A percentile compares a stretch with the other conserved stretches of the same genome.
Conservation (phyloP, 2,329 filamentous ascomycete genomes). For the Penicillium corylophilum region DNA sequence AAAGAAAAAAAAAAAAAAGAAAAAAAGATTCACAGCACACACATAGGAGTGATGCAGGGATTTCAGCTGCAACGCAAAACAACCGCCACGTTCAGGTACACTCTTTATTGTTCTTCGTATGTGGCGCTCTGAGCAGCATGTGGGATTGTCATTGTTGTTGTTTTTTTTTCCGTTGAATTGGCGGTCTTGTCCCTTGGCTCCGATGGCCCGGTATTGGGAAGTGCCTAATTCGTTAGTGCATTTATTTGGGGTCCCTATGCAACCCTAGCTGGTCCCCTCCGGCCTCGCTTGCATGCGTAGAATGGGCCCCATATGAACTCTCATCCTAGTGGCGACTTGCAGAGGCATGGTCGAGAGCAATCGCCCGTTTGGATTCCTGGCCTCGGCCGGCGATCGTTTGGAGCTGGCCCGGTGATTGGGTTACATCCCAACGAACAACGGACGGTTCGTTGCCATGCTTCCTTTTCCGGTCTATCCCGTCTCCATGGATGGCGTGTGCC, state of each 20-base stretch:
- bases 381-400: slow-evolving; percentile 1
- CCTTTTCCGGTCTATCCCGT: slow-evolving; percentile 9
- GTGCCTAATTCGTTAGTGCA: not conserved
- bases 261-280: slow-evolving; percentile 5
- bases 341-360: not conserved
- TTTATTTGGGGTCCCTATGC: slow-evolving; percentile 7
- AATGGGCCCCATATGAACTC: slow-evolving; percentile 3
- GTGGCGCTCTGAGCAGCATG: not conserved
- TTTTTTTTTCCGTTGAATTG: not conserved
- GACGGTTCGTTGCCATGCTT: slow-evolving; percentile 4
- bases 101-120: not conserved
- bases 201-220: slow-evolving; percentile 8
- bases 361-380: not conserved
- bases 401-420: slow-evolving; percentile 6
- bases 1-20: not conserved
- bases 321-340: slow-evolving; percentile 7
- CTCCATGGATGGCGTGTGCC: not conserved
- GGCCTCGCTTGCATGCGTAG: slow-evolving; percentile 5
- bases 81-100: not conserved
- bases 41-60: slow-evolving; percentile 1
- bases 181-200: slow-evolving; percentile 6
- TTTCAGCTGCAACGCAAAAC: not conserved
- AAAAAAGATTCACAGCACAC: not conserved
- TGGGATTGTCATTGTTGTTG: not conserved
- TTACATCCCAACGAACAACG: slow-evolving; percentile 10